A percentile compares a stretch with the other conserved stretches of the same genome.
phyloP scores from a whole-genome alignment of 2,329 filamentous ascomycete genomes.

The Beauveria rudraprayagi region DNA sequence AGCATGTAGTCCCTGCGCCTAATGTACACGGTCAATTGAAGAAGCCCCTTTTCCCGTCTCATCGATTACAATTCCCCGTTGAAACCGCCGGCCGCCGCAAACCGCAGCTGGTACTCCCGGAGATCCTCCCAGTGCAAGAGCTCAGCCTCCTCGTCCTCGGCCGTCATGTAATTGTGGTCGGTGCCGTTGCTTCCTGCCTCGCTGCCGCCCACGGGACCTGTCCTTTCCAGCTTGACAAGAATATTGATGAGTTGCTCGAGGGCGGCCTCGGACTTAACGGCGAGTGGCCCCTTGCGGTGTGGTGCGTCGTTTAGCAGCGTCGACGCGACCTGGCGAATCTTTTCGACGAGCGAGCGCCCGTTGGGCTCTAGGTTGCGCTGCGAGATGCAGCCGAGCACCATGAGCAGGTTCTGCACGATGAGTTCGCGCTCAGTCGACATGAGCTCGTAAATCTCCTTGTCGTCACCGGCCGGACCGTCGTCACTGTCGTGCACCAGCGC shows the following conservation, averaged over 20 bases:
- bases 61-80: background rate
- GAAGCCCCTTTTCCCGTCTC: background rate
- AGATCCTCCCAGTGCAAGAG: conserved; percentile 70
- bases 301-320: conserved; percentile 59
- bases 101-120: conserved; percentile 67
- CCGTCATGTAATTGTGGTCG: conserved; percentile 33
- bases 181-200: conserved; percentile 17
- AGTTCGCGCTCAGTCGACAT: conserved; percentile 70
- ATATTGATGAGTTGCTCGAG: conserved; percentile 66
- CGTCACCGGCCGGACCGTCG: conserved; percentile 22
- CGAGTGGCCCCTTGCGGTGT: conserved; percentile 42
- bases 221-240: conserved; percentile 64
- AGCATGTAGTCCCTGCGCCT: background rate
- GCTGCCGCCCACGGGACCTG: conserved; percentile 29
- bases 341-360: conserved; percentile 60
- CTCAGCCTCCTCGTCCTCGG: conserved; percentile 66
- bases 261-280: conserved; percentile 58
- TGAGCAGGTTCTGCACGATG: conserved; percentile 73
- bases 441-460: conserved; percentile 46
- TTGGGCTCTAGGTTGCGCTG: conserved; percentile 79
- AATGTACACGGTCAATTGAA: background rate
- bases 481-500: conserved; percentile 31
- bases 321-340: conserved; percentile 76
- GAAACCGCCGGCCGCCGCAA: conserved; percentile 31
- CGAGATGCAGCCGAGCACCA: conserved; percentile 67